Conservation (phyloP, 768 basidiomycete genomes). For the Lactarius quietus region DNA sequence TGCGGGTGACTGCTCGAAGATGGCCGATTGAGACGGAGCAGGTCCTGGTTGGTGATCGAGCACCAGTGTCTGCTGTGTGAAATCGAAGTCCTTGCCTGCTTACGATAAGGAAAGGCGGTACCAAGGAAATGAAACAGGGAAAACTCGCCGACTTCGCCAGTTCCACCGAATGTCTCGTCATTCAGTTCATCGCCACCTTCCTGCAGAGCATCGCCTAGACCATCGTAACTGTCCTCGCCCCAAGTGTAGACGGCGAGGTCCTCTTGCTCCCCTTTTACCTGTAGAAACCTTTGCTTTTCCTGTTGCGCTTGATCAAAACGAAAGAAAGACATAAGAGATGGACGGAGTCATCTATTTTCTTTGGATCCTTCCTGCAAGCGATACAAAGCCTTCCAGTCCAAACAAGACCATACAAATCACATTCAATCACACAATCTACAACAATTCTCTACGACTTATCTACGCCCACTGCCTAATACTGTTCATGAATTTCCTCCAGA, state of each 20-base stretch:
- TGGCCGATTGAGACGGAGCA: background rate
- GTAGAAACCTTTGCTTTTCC: slow-evolving; percentile 55
- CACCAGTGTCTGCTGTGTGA: slow-evolving; percentile 47
- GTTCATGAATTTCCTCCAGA: slow-evolving; percentile 65
- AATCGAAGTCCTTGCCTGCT: slow-evolving; percentile 90
- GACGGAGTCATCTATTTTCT: slow-evolving; percentile 1
- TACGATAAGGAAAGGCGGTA: background rate
- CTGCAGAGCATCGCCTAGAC: slow-evolving; percentile 79
- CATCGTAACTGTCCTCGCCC: slow-evolving; percentile 89
- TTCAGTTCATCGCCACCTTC: slow-evolving; percentile 93
- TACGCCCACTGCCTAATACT: background rate
- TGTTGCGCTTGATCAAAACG: slow-evolving; percentile 55
- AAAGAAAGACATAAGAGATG: slow-evolving; percentile 69
- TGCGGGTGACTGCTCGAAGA: background rate
- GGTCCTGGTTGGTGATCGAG: slow-evolving; percentile 29
- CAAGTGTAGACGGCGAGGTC: slow-evolving; percentile 90
- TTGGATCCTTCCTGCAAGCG: background rate
- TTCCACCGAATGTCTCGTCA: slow-evolving; percentile 91
- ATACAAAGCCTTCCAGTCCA: slow-evolving; percentile 6
- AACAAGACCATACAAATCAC: slow-evolving; percentile 24
- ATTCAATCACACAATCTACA: background rate
- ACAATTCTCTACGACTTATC: background rate
- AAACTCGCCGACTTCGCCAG: slow-evolving; percentile 66
- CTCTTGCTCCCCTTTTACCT: slow-evolving; percentile 51
- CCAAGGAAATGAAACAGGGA: background rate